Conservation (phyloP, 1,284 basidiomycete genomes). For the Mycosarcoma maydis region DNA sequence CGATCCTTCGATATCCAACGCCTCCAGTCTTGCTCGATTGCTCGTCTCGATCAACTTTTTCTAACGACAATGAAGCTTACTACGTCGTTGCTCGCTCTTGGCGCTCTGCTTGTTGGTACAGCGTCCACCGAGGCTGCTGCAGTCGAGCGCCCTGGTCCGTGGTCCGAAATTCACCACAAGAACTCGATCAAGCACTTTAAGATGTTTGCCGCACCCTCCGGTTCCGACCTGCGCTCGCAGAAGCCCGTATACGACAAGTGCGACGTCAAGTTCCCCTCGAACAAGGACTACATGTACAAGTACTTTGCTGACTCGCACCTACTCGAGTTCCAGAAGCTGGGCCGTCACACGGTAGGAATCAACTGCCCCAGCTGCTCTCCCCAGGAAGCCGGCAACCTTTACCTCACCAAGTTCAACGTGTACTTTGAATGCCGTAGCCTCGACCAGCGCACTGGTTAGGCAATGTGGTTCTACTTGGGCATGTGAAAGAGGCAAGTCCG, state of each 20-base stretch:
- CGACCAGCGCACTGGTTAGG: neutral
- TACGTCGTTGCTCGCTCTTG: conserved; percentile 9
- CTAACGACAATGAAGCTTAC: conserved; percentile 15
- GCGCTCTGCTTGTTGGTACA: conserved; percentile 6
- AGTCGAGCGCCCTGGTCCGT: conserved; percentile 8
- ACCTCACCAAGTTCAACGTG: conserved; percentile 1
- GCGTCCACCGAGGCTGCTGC: conserved; percentile 4
- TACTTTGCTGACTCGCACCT: neutral
- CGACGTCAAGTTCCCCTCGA: neutral
- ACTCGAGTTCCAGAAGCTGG: conserved; percentile 19
- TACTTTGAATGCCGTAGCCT: conserved; percentile 10
- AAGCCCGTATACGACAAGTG: conserved; percentile 16
- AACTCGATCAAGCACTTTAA: conserved; percentile 10
- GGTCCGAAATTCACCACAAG: conserved; percentile 9
- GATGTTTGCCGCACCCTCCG: conserved; percentile 2
- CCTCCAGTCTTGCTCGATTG: too few relatives aligned
- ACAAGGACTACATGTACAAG: neutral
- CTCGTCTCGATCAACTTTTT: too few relatives aligned
- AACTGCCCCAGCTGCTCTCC: conserved; percentile 28
- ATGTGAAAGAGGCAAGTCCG: too few relatives aligned
- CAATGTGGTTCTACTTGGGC: too few relatives aligned
- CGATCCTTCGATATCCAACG: too few relatives aligned
- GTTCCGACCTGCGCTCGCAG: conserved; percentile 4
- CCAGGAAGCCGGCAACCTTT: conserved; percentile 4
- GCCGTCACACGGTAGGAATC: conserved; percentile 4